phyloP scores from a whole-genome alignment of 768 basidiomycete genomes.

The Saitozyma podzolica region DNA sequence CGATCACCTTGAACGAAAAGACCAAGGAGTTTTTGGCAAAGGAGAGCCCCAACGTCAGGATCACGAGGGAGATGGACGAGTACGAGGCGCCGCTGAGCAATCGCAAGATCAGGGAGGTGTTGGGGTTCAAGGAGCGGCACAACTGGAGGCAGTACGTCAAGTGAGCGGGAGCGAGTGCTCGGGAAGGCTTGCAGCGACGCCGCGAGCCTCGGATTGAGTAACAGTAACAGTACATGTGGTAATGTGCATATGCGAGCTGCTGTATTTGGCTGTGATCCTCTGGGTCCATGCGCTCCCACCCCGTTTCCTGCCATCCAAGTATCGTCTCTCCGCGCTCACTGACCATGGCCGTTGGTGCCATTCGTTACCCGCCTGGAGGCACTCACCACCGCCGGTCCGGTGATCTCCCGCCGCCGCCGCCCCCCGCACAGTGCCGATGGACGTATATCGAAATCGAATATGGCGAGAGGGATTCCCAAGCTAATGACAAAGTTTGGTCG shows the following conservation, averaged over 20 bases:
- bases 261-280: too few species aligned
- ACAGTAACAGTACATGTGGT: too few species aligned
- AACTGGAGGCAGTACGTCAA: constrained; percentile 40
- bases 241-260: too few species aligned
- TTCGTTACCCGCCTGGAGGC: too few species aligned
- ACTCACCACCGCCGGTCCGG: too few species aligned
- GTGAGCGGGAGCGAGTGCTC: not conserved
- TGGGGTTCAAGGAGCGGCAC: constrained; percentile 49
- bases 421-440: not conserved
- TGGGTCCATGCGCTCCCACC: too few species aligned
- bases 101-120: constrained; percentile 40
- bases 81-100: constrained; percentile 48
- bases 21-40: constrained; percentile 35
- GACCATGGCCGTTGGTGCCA: too few species aligned
- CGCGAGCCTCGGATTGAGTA: too few species aligned
- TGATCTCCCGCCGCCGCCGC: too few species aligned
- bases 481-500: constrained; percentile 78
- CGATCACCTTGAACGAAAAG: constrained; percentile 32
- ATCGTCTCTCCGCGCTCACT: too few species aligned
- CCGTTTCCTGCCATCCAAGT: too few species aligned
- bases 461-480: constrained; percentile 70
- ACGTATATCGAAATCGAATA: constrained; percentile 60
- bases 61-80: constrained; percentile 43
- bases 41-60: constrained; percentile 29
- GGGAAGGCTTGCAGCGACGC: too few species aligned